Evolutionary conservation across 2,329 filamentous ascomycete species (phyloP).

Genomic region (Teratosphaeria destructans): DNA sequence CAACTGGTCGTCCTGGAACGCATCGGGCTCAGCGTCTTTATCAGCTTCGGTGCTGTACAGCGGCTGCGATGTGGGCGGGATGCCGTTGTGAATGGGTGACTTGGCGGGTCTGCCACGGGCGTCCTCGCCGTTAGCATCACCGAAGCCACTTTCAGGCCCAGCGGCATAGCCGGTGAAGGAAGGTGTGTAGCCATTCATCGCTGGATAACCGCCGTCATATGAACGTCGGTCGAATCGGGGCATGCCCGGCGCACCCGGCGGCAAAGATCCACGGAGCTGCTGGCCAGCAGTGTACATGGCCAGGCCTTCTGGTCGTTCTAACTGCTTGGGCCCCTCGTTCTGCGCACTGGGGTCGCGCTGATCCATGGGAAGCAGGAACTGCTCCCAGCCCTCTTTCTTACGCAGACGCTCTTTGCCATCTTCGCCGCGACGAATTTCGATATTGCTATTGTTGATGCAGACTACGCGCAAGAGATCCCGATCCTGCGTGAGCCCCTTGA

Average conservation of each 20-base stretch:
- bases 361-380: slow-evolving; percentile 63
- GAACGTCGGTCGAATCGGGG: slow-evolving; percentile 16
- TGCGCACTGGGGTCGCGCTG: slow-evolving; percentile 64
- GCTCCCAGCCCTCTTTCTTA: slow-evolving; percentile 63
- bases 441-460: slow-evolving; percentile 58
- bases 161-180: slow-evolving; percentile 13
- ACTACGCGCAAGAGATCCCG: slow-evolving; percentile 63
- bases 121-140: slow-evolving; percentile 17
- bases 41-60: slow-evolving; percentile 7
- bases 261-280: slow-evolving; percentile 16
- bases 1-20: slow-evolving; percentile 45
- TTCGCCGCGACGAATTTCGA: slow-evolving; percentile 65
- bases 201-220: slow-evolving; percentile 13
- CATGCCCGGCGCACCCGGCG: slow-evolving; percentile 9
- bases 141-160: slow-evolving; percentile 3
- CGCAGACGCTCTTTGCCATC: slow-evolving; percentile 74
- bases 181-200: slow-evolving; percentile 17
- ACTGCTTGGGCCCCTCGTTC: slow-evolving; percentile 54
- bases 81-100: slow-evolving; percentile 21
- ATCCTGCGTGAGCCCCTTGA: slow-evolving; percentile 62
- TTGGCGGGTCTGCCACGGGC: slow-evolving; percentile 19
- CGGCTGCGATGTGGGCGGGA: slow-evolving; percentile 4
- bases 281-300: slow-evolving; percentile 24
- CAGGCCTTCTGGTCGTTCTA: slow-evolving; percentile 31
- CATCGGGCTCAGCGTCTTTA: slow-evolving; percentile 27